Percentiles rank a stretch among this genome's conserved stretches.
Conservation (phyloP, 495 filamentous ascomycete species). For the Podospora comata region DNA sequence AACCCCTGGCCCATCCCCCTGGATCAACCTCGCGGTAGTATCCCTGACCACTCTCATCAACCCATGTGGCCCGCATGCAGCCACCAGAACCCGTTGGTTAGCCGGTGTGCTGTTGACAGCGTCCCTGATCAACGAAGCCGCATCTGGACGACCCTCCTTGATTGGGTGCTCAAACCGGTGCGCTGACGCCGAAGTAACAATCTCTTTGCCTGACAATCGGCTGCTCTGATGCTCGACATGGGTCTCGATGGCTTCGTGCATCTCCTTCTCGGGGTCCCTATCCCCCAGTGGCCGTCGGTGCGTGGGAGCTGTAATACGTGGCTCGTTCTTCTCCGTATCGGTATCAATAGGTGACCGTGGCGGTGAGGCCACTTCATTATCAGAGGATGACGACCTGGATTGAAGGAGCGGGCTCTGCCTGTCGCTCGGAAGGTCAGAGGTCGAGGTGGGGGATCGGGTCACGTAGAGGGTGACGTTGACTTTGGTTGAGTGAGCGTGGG, state of each 20-base stretch:
- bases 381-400: conserved; percentile 22
- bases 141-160: conserved; percentile 41
- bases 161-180: conserved; percentile 26
- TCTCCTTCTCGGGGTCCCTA: conserved; percentile 24
- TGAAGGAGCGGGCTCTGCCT: neutral
- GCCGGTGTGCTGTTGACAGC: conserved; percentile 39
- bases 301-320: conserved; percentile 11
- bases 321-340: conserved; percentile 26
- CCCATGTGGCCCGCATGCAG: conserved; percentile 50
- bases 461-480: conserved; percentile 49
- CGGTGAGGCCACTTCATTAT: conserved; percentile 16
- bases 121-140: conserved; percentile 38
- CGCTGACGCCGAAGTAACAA: conserved; percentile 10
- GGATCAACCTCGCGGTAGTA: conserved; percentile 49
- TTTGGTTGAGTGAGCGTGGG: conserved; percentile 41
- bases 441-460: conserved; percentile 33
- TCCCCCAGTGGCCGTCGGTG: conserved; percentile 12
- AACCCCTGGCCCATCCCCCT: conserved; percentile 46
- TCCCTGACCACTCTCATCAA: conserved; percentile 50
- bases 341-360: conserved; percentile 20
- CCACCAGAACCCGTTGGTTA: conserved; percentile 47
- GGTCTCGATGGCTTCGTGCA: conserved; percentile 22
- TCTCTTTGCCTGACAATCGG: conserved; percentile 13
- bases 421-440: conserved; percentile 9
- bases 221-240: conserved; percentile 25